A percentile compares a stretch with the other conserved stretches of the same genome.
Conservation (phyloP, 2,329 filamentous ascomycete species). For the Pestalotiopsis sp. region DNA sequence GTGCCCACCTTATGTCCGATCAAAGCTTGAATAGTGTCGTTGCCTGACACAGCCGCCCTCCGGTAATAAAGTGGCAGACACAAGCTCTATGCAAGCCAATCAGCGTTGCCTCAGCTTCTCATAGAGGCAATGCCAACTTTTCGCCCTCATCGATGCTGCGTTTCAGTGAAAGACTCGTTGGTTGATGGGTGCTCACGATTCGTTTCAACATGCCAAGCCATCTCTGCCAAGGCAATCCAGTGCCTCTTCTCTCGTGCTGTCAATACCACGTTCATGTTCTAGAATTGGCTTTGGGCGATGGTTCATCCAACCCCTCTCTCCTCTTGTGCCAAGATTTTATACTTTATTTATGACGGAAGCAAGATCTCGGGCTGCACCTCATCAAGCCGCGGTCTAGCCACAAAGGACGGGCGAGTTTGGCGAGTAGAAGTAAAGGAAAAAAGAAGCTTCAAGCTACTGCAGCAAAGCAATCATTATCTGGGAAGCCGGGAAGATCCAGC, state of each 20-base stretch:
- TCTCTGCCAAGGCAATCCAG: background rate
- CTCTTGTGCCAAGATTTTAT: background rate
- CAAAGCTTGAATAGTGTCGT: background rate
- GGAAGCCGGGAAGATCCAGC: background rate
- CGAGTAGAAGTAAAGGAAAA: no score
- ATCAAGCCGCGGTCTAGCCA: background rate
- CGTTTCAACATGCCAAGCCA: background rate
- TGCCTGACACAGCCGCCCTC: background rate
- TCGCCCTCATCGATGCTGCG: background rate
- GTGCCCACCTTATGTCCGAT: background rate
- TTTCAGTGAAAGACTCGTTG: background rate
- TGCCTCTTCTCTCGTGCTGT: background rate
- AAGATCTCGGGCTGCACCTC: background rate
- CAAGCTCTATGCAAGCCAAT: background rate
- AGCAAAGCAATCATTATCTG: background rate
- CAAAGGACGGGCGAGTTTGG: no score
- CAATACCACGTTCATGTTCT: background rate
- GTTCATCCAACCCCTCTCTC: background rate
- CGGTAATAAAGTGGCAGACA: background rate
- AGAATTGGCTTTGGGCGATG: background rate
- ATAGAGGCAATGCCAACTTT: background rate
- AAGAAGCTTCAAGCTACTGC: background rate
- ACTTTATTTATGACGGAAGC: background rate
- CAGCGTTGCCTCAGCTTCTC: background rate
- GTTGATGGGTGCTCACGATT: background rate